phyloP scores from a whole-genome alignment of 164 flowering plant genomes.

The Aristolochia contorta region DNA sequence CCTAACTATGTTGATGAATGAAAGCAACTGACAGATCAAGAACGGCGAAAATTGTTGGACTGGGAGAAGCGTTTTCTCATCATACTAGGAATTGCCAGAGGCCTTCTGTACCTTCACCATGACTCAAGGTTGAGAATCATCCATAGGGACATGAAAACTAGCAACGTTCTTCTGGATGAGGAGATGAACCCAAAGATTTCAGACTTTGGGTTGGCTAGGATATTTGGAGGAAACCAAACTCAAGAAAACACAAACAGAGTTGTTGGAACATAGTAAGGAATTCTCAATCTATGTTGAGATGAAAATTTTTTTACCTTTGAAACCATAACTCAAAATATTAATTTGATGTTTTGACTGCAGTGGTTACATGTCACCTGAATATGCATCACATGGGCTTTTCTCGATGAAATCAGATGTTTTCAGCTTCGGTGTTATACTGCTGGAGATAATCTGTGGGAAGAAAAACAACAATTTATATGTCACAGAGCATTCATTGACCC shows the following conservation, averaged over 20 bases:
- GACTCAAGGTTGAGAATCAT: slow-evolving; percentile 45
- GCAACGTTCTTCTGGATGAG: slow-evolving; percentile 41
- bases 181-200: slow-evolving; percentile 42
- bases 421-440: slow-evolving; percentile 2
- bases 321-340: too few species aligned
- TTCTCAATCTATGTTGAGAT: too few species aligned
- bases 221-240: slow-evolving; percentile 23
- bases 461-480: too few species aligned
- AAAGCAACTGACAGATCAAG: too few species aligned
- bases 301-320: too few species aligned
- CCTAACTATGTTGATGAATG: too few species aligned
- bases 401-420: slow-evolving; percentile 8
- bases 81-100: slow-evolving; percentile 38
- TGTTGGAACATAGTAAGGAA: slow-evolving; percentile 13
- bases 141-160: slow-evolving; percentile 51
- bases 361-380: slow-evolving; percentile 9
- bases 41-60: too few species aligned
- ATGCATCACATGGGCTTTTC: slow-evolving; percentile 2
- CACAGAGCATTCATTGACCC: too few species aligned
- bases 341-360: too few species aligned
- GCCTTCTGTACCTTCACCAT: slow-evolving; percentile 51
- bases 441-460: too few species aligned
- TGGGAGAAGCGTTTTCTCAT: slow-evolving; percentile 21
- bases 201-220: slow-evolving; percentile 61
- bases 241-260: slow-evolving; percentile 17